These are phyloP conservation scores for Cystofilobasidium bisporidii DNA, from an alignment of 768 basidiomycete species.

Conservation along the genomic window DNA sequence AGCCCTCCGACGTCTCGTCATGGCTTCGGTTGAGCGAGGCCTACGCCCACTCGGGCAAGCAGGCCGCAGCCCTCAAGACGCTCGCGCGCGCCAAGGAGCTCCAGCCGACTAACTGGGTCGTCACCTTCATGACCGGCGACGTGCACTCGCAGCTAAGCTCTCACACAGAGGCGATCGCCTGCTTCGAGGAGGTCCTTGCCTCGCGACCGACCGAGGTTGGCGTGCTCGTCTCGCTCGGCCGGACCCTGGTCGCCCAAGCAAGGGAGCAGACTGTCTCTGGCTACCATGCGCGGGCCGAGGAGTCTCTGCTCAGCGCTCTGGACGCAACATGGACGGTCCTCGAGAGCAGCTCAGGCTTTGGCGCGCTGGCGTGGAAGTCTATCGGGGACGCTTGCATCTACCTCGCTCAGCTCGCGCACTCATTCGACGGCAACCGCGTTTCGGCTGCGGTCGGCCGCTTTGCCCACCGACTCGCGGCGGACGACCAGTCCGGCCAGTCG, in stretches of 20 bases:
- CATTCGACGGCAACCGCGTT: slow-evolving; percentile 42
- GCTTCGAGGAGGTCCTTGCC: slow-evolving; percentile 52
- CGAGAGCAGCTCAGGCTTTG: slow-evolving; percentile 53
- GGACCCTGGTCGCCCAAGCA: slow-evolving; percentile 63
- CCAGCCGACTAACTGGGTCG: slow-evolving; percentile 70
- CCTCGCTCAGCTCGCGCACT: slow-evolving; percentile 51
- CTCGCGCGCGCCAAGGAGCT: slow-evolving; percentile 65
- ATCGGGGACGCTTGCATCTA: slow-evolving; percentile 65
- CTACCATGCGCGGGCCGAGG: slow-evolving; percentile 63
- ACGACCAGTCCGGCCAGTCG: slow-evolving; percentile 26
- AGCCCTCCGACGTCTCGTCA: slow-evolving; percentile 63
- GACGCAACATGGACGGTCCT: slow-evolving; percentile 48
- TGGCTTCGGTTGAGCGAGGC: slow-evolving; percentile 91
- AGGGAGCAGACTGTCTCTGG: slow-evolving; percentile 56
- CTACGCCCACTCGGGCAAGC: slow-evolving; percentile 76
- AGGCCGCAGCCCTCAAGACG: slow-evolving; percentile 80
- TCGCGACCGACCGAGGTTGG: slow-evolving; percentile 59
- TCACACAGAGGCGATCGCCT: slow-evolving; percentile 61
- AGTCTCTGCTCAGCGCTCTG: slow-evolving; percentile 59
- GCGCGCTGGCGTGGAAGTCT: slow-evolving; percentile 68
- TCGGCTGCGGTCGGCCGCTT: slow-evolving; percentile 30
- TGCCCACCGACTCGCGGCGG: slow-evolving; percentile 26
- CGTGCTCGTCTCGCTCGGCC: slow-evolving; percentile 59
- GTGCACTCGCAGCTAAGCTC: slow-evolving; percentile 69
- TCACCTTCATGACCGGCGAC: slow-evolving; percentile 70